Conservation (phyloP, 2,329 filamentous ascomycete species). For the Nemania serpens region DNA sequence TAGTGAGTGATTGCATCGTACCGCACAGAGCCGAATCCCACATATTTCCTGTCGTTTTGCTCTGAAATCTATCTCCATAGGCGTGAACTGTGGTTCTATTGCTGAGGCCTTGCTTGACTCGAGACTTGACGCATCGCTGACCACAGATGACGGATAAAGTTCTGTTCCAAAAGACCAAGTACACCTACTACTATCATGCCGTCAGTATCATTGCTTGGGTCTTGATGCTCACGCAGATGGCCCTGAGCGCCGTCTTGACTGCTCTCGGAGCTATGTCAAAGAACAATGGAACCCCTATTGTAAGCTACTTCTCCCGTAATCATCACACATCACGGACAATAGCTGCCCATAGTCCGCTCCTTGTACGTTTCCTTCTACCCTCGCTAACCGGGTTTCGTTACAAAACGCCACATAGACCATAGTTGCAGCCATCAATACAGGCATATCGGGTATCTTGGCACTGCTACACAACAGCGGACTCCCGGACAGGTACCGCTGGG, state of each 20-base stretch:
- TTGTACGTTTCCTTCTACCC: background rate
- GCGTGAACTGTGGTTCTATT: too few species aligned
- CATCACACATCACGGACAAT: background rate
- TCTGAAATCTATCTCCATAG: too few species aligned
- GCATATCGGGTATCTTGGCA: slow-evolving; percentile 55
- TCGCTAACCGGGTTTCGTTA: too few species aligned
- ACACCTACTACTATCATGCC: slow-evolving; percentile 50
- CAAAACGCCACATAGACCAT: slow-evolving; percentile 48
- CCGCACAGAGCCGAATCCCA: background rate
- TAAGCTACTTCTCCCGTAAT: slow-evolving; percentile 22
- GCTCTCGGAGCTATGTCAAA: slow-evolving; percentile 52
- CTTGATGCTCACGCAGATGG: slow-evolving; percentile 55
- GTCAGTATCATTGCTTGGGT: slow-evolving; percentile 51
- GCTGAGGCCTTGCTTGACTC: too few species aligned
- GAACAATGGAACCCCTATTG: slow-evolving; percentile 47
- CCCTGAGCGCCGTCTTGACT: slow-evolving; percentile 54
- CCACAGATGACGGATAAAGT: background rate
- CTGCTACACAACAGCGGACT: slow-evolving; percentile 59
- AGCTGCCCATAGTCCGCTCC: too few species aligned
- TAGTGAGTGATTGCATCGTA: slow-evolving; percentile 20
- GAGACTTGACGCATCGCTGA: background rate
- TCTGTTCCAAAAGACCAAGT: slow-evolving; percentile 45
- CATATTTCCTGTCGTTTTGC: too few species aligned
- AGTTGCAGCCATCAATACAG: slow-evolving; percentile 56
- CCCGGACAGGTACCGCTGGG: slow-evolving; percentile 55